Conservation (phyloP, 805 yeast species). For the Saccharomycopsis olivae region DNA sequence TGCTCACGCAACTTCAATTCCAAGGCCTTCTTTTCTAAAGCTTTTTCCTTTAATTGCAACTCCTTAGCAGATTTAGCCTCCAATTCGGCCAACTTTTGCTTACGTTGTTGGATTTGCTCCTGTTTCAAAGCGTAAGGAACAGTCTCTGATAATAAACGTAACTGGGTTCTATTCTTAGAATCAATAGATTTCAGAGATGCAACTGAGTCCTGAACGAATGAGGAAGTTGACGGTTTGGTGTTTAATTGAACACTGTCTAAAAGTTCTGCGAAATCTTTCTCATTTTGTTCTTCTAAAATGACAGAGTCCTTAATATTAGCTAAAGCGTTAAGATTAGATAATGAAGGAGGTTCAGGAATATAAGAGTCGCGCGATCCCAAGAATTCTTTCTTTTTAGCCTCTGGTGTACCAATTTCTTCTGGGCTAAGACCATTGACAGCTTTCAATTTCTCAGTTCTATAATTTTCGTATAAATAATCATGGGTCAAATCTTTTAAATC, state of each 20-base stretch:
- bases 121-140: slow-evolving; percentile 78
- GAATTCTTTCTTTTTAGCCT: slow-evolving; percentile 10
- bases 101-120: slow-evolving; percentile 63
- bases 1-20: slow-evolving; percentile 56
- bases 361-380: slow-evolving; percentile 20
- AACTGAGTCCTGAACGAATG: slow-evolving; percentile 1
- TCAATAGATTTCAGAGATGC: slow-evolving; percentile 8
- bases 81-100: slow-evolving; percentile 67
- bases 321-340: slow-evolving; percentile 51
- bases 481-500: slow-evolving; percentile 58
- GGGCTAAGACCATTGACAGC: slow-evolving; percentile 31
- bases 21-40: slow-evolving; percentile 64
- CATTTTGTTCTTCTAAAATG: slow-evolving; percentile 17
- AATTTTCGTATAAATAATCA: slow-evolving; percentile 51
- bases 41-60: slow-evolving; percentile 62
- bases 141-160: slow-evolving; percentile 71
- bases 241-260: slow-evolving; percentile 8
- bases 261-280: slow-evolving; percentile 17
- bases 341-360: slow-evolving; percentile 41
- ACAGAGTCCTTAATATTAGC: slow-evolving; percentile 18
- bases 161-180: slow-evolving; percentile 37
- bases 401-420: neutral
- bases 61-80: slow-evolving; percentile 72
- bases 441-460: slow-evolving; percentile 53
- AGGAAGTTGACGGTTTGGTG: slow-evolving; percentile 6